Percentiles rank a stretch among this genome's conserved stretches.
These are phyloP conservation scores for Leptodontidium sp. DNA, from an alignment of 2,329 filamentous ascomycete species.

Conservation along the genomic window DNA sequence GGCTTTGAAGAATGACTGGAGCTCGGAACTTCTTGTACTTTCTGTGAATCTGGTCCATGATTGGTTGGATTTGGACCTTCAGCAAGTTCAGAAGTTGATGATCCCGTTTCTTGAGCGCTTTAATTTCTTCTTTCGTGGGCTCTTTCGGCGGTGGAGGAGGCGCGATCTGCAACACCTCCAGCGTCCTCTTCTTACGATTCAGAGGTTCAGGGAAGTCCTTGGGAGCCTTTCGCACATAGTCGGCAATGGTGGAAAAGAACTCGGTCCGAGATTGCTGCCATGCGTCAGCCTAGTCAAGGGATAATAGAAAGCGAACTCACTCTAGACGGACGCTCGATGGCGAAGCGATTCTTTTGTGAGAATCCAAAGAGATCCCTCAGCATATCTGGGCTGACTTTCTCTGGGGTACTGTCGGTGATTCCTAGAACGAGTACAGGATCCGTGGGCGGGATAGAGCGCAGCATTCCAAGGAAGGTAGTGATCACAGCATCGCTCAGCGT, in stretches of 20 bases:
- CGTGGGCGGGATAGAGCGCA: conserved; percentile 85
- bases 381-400: conserved; percentile 68
- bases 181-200: conserved; percentile 84
- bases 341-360: conserved; percentile 79
- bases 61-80: conserved; percentile 88
- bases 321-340: conserved; percentile 71
- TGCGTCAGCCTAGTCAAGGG: conserved; percentile 42
- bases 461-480: conserved; percentile 82
- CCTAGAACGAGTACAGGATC: conserved; percentile 89
- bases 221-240: conserved; percentile 81
- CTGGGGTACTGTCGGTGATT: conserved; percentile 76
- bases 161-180: conserved; percentile 80
- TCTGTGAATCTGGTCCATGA: conserved; percentile 95
- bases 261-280: conserved; percentile 69
- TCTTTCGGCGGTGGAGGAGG: conserved; percentile 73
- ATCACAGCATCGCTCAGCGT: conserved; percentile 70
- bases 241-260: conserved; percentile 79
- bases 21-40: conserved; percentile 90
- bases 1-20: conserved; percentile 75
- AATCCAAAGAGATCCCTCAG: conserved; percentile 85
- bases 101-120: conserved; percentile 82
- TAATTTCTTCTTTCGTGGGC: conserved; percentile 79
- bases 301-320: conserved; percentile 51
- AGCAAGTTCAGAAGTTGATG: conserved; percentile 84
- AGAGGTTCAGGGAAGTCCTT: conserved; percentile 86